Percentiles rank a stretch among this genome's conserved stretches.
Evolutionary conservation across 1,139 yeast species (phyloP).

Genomic region (Sugiyamaella neomexicana): DNA sequence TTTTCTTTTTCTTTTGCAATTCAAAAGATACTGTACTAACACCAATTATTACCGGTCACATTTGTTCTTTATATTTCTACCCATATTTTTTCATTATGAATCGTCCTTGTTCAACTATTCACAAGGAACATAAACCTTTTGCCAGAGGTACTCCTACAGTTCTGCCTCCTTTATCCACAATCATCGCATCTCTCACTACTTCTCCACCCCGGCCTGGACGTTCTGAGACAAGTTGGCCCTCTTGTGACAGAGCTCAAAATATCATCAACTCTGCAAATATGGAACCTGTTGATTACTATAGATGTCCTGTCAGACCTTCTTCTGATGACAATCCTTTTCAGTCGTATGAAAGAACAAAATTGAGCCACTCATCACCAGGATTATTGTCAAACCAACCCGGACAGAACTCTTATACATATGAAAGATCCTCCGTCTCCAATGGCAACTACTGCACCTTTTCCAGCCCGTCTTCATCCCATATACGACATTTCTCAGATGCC

Average conservation of each 20-base stretch:
- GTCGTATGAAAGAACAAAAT: slow-evolving; percentile 6
- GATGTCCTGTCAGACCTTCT: not conserved
- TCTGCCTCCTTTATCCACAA: slow-evolving; percentile 3
- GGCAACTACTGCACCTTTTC: not conserved
- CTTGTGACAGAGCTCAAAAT: not conserved
- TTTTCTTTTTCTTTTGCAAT: not conserved
- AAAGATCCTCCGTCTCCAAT: not conserved
- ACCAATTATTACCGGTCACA: not conserved
- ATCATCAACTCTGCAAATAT: not conserved
- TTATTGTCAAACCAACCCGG: slow-evolving; percentile 2
- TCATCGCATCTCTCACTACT: not conserved
- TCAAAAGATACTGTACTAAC: not conserved
- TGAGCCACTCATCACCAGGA: not conserved
- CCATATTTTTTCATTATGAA: not conserved
- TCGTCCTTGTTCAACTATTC: not conserved
- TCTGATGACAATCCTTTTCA: not conserved
- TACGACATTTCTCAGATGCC: not conserved
- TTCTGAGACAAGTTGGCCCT: not conserved
- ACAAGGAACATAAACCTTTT: not conserved
- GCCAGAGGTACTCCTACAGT: not conserved
- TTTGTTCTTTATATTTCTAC: not conserved
- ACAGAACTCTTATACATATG: slow-evolving; percentile 8
- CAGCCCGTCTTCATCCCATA: not conserved
- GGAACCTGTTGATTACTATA: not conserved
- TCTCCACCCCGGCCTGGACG: not conserved